Base-by-base conservation (phyloP, 495 filamentous ascomycete genomes). In the Neurospora sublineolata region DNA sequence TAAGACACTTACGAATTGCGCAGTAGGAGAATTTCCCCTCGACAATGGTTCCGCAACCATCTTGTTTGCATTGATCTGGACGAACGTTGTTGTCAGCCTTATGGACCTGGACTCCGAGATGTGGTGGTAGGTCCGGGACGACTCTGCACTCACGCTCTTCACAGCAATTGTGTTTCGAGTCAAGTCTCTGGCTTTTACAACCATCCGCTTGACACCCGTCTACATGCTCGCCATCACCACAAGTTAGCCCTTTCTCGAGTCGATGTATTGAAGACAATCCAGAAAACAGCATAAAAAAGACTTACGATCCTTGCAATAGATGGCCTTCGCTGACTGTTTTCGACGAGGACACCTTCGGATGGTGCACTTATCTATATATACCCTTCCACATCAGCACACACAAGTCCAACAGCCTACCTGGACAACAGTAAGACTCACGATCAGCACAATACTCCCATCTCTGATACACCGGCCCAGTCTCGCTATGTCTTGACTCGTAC, bases 401-500 rank as follows among this genome's bases (percentile, higher is more conserved):
- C 33, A 42, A 18, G 23, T 30, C 12, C 27, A 60, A 60, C 6
- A 60, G 23, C 23, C 2, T 60, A 2, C 5, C 3, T 8, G 1
- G 5, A 14, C 37, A n/a, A 23, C 20, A 8, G 11, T 30, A 23
- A 71, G 16, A 74, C 77, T 30, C 40, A 79, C 77, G 77, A 27
- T 79, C 73, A 10, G 74, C 58, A 68, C 77, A 78, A n/a, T 75
- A 70, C 1, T 77, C 76, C 46, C 69, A 73, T n/a, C 77, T 73
- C 8, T 44, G 42, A 41, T 79, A 77, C 38, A 60, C 67, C n/a
- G 76, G 76, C 23, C 72, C 37, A 37, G 70, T 33, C 4, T 72
- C 70, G 20, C 23, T 27, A 58, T 58, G 46, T 11, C 64, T 27
- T 4, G 72, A 41, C 30, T 76, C 76, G 52, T 70, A 76, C 69